Base-by-base conservation (phyloP, 2,329 filamentous ascomycete genomes). In the Diaporthe citriasiana region DNA sequence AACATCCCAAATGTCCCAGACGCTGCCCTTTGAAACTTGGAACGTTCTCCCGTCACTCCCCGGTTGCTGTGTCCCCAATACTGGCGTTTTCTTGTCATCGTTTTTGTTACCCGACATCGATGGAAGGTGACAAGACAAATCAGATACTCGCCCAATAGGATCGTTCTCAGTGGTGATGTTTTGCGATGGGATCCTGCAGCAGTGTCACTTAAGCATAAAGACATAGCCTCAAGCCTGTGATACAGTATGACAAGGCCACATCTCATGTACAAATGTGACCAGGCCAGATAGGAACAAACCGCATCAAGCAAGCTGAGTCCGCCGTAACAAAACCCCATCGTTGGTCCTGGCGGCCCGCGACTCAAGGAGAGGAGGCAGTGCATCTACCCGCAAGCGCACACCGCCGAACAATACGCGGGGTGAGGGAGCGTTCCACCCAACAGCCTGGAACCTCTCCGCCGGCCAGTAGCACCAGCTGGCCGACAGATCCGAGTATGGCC, bases 311-410 rank as follows among this genome's bases (percentile, higher is more conserved):
- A 19, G 17, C 63, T 51, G n/a, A 66, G 45, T 6, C 45, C 13
- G 15, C 22, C 15, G 33, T 27, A 12, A 51, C 30, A 38, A 17
- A 51, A 27, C 15, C 47, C n/a, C 15, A 33, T 19, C 15, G 45
- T 40, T 27, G 45, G 45, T 40, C 22, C 63, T 25, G 60, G 22
- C 15, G 45, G 30, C 30, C 30, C 63, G n/a, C 63, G 45, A 51
- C 63, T 51, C 45, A 38, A 38, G 45, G 30, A 35, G 30, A 47
- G 40, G 47, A 66, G 63, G 45, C 60, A 38, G 63, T 66, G 63
- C 63, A 66, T 38, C 45, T 27, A 51, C 45, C 25, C 45, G n/a
- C 30, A 66, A 66, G 3, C 22, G 1, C 63, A 66, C 45, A 66
- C 45, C 45, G 63, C 45, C 45, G 33, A 38, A 12, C 5, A 38